Evolutionary conservation across 441 rosid species (phyloP), one percentile per base, ranked within the genome.

Genomic region (Eutrema salsugineum): DNA sequence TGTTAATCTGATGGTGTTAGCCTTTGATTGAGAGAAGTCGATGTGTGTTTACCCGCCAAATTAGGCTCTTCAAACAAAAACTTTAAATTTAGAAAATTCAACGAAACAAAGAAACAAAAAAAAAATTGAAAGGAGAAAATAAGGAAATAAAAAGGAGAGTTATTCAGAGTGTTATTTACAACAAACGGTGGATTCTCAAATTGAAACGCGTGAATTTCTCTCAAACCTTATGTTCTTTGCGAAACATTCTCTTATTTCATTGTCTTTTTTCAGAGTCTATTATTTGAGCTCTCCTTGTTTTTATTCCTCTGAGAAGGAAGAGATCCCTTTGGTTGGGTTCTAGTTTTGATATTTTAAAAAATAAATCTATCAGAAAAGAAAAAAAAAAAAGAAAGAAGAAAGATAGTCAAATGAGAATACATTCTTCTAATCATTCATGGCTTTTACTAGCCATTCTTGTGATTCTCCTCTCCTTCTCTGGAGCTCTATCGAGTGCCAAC

Each of bases 181-280:
- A 44, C 56, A 63, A 48, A 63, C 27, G 63, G 64, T 53, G 51
- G 35, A 35, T 49, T 70, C 51, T 19, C 55, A 40, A 54, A 71
- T 10, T 30, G 11, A 67, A 48, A 38, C 8, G 80, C 85, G 78
- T 51, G 15, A 59, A 53, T 75, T 64, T 56, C 79, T 78, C 81
- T 40, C n/a, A 67, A 12, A 60, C 83, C 83, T 42, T 51, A 57
- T 35, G 48, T 49, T 72, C 20, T 17, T 5, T 78, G 43, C 83
- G 49, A 48, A 22, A 50, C 40, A 36, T 76, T 75, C 79, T 77
- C 80, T 72, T 66, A 68, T 49, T 68, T 53, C 61, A 32, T 61
- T 63, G 69, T 15, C 5, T 75, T 53, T 42, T 5, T 8, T 28
- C 64, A 16, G 22, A 19, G 5, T 55, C 20, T 32, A 43, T 33